These are phyloP conservation scores for Kurtzmaniella quercitrusa DNA, from an alignment of 1,139 yeast genomes.

Conservation along the genomic window DNA sequence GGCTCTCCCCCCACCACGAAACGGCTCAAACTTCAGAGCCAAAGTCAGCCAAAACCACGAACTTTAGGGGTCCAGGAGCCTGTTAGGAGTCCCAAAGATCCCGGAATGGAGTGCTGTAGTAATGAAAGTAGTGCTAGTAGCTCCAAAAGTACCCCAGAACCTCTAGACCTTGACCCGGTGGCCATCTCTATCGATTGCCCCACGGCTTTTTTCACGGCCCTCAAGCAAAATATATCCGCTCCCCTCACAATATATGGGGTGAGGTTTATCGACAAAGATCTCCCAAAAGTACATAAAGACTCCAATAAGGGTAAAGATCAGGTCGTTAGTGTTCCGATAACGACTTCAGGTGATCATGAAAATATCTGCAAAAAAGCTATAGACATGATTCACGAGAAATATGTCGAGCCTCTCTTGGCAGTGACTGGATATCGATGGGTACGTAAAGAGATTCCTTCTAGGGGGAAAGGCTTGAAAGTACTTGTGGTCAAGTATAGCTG, in stretches of 20 bases:
- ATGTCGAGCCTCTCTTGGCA: constrained; percentile 15
- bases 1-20: not conserved
- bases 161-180: not conserved
- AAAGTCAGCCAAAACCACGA: not conserved
- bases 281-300: constrained; percentile 3
- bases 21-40: not conserved
- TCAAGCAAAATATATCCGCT: constrained; percentile 5
- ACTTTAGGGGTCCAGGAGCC: not conserved
- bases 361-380: constrained; percentile 8
- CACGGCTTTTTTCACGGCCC: not conserved
- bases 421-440: constrained; percentile 17
- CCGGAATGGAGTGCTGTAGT: not conserved
- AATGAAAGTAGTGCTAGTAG: not conserved
- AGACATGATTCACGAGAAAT: constrained; percentile 12
- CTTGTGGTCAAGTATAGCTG: constrained; percentile 17
- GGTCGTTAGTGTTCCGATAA: too few relatives aligned
- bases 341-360: constrained; percentile 4
- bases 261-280: constrained; percentile 6
- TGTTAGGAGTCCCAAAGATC: not conserved
- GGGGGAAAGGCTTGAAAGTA: constrained; percentile 15
- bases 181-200: not conserved
- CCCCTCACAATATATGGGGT: constrained; percentile 5
- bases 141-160: not conserved
- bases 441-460: constrained; percentile 16
- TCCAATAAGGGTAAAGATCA: constrained; percentile 1